Conservation (phyloP, 2,329 filamentous ascomycete species). For the Verticillium alfalfae region DNA sequence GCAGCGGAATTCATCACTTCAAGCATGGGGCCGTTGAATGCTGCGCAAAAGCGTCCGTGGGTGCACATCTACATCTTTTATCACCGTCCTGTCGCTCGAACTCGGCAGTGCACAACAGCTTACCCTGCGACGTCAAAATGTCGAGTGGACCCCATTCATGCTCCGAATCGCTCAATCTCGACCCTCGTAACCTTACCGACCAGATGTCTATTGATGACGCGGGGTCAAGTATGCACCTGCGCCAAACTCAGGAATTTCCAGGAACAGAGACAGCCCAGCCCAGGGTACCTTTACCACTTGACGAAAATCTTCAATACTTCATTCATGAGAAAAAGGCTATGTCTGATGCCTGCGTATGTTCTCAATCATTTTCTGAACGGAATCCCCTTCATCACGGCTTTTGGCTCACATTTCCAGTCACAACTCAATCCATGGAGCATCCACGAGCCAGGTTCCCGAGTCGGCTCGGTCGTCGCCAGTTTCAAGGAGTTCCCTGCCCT, state of each 20-base stretch:
- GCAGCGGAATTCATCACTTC: too few species aligned
- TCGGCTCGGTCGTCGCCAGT: constrained; percentile 25
- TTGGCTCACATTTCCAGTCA: not conserved
- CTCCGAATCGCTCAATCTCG: constrained; percentile 23
- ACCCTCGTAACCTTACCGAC: constrained; percentile 14
- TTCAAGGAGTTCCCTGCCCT: constrained; percentile 24
- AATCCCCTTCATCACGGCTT: too few species aligned
- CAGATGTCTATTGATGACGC: constrained; percentile 5
- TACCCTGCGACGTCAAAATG: not conserved
- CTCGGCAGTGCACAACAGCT: not conserved
- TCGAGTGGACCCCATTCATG: not conserved
- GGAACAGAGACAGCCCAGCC: not conserved
- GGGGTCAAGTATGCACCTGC: not conserved
- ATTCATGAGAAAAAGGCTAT: not conserved
- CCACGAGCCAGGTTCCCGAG: constrained; percentile 25
- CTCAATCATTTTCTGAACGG: not conserved
- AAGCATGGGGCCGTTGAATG: too few species aligned
- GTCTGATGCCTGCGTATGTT: not conserved
- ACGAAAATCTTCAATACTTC: not conserved
- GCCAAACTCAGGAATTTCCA: not conserved
- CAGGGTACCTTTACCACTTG: not conserved
- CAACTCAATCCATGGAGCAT: constrained; percentile 18
- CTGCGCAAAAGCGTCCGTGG: too few species aligned
- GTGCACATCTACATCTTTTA: too few species aligned
- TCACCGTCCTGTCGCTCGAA: not conserved